Percentiles rank a stretch among this genome's conserved stretches.
Conservation (phyloP, 306 rosid genomes). For the Senna tora region DNA sequence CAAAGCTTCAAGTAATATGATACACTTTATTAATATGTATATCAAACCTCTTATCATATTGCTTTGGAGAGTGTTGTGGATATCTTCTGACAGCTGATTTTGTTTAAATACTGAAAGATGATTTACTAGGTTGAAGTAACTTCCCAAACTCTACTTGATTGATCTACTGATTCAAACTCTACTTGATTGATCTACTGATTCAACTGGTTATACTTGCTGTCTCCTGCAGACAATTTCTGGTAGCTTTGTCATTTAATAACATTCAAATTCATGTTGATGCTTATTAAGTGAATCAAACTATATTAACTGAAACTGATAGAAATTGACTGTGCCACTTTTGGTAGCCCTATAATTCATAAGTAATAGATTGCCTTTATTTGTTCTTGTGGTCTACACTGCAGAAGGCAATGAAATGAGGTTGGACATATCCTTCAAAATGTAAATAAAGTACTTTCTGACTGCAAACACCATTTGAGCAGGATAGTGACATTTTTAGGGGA, state of each 20-base stretch:
- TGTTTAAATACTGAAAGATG: slow-evolving; percentile 11
- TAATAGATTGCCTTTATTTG: slow-evolving; percentile 2
- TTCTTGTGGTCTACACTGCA: neutral
- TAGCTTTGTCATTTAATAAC: slow-evolving; percentile 17
- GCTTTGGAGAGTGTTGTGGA: slow-evolving; percentile 4
- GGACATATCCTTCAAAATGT: slow-evolving; percentile 10
- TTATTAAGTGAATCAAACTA: neutral
- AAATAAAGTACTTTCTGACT: neutral
- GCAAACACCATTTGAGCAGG: slow-evolving; percentile 13
- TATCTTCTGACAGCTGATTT: slow-evolving; percentile 2
- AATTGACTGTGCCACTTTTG: neutral
- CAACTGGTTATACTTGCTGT: neutral
- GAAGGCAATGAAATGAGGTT: neutral
- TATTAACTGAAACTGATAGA: neutral
- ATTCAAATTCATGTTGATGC: neutral
- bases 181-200: neutral
- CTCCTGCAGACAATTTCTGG: neutral
- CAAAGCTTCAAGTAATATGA: neutral
- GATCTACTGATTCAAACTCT: neutral
- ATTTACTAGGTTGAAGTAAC: slow-evolving; percentile 10
- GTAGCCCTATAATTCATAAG: slow-evolving; percentile 6
- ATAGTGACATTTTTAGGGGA: neutral
- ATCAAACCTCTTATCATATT: neutral
- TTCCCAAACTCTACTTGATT: neutral
- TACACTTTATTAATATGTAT: neutral